phyloP scores from a whole-genome alignment of 1,139 yeast genomes.

The Diutina rugosa region DNA sequence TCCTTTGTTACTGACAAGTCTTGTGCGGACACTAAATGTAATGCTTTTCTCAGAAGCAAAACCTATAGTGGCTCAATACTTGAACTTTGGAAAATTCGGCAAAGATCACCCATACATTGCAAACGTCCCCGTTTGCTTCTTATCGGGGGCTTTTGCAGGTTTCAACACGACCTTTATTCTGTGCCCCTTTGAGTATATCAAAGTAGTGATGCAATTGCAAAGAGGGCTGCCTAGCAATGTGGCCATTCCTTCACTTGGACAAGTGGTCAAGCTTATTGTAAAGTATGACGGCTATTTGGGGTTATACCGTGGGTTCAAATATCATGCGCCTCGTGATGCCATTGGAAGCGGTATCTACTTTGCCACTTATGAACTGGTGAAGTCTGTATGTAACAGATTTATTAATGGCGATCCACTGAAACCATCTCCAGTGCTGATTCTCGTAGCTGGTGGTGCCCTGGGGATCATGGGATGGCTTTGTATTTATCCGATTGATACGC shows the following conservation, averaged over 20 bases:
- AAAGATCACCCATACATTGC: slow-evolving; percentile 22
- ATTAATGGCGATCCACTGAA: slow-evolving; percentile 17
- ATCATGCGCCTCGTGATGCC: slow-evolving; percentile 56
- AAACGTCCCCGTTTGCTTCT: slow-evolving; percentile 53
- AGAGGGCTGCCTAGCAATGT: not conserved
- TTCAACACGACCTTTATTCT: slow-evolving; percentile 53
- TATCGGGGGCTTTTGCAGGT: slow-evolving; percentile 60
- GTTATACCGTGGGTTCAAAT: slow-evolving; percentile 60
- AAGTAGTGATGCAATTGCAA: slow-evolving; percentile 19
- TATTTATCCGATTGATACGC: slow-evolving; percentile 72
- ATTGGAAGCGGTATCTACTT: slow-evolving; percentile 65
- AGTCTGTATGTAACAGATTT: slow-evolving; percentile 28
- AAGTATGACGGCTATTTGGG: slow-evolving; percentile 48
- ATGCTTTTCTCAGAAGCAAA: slow-evolving; percentile 48
- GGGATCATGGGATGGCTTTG: slow-evolving; percentile 65
- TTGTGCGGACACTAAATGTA: slow-evolving; percentile 56
- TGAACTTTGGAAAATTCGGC: slow-evolving; percentile 8
- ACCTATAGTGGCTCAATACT: slow-evolving; percentile 16
- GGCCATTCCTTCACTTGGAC: slow-evolving; percentile 13
- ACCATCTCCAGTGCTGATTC: slow-evolving; percentile 22
- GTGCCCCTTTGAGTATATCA: slow-evolving; percentile 80
- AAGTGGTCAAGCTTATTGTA: slow-evolving; percentile 38
- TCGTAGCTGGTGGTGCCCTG: slow-evolving; percentile 66
- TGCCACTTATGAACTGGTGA: slow-evolving; percentile 61
- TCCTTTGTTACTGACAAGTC: slow-evolving; percentile 54